Percentiles rank a stretch among this genome's conserved stretches.
Evolutionary conservation across 225 moss, liverwort and hornwort species (phyloP).

Genomic region (Marchantia polymorpha): DNA sequence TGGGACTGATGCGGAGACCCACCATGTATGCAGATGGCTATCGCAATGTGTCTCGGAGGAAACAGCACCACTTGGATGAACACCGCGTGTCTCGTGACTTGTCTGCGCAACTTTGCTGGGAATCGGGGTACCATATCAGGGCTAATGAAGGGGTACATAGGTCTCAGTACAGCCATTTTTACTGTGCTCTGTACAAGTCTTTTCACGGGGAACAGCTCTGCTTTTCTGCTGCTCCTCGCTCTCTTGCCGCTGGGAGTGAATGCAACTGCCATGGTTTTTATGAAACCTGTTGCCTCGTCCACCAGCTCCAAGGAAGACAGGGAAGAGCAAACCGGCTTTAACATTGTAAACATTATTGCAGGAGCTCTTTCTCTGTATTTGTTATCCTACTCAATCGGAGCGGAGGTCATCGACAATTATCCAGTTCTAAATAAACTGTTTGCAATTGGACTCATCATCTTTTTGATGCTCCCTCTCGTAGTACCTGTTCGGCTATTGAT

Average conservation of each 20-base stretch:
- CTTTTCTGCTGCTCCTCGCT: slow-evolving; percentile 45
- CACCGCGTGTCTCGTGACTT: slow-evolving; percentile 77
- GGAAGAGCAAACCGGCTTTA: slow-evolving; percentile 36
- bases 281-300: slow-evolving; percentile 25
- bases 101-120: slow-evolving; percentile 66
- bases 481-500: slow-evolving; percentile 34
- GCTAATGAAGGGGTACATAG: slow-evolving; percentile 79
- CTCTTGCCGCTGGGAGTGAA: slow-evolving; percentile 35
- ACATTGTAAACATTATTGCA: slow-evolving; percentile 39
- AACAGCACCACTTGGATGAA: slow-evolving; percentile 97
- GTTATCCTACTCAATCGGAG: slow-evolving; percentile 37
- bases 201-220: slow-evolving; percentile 40
- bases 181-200: slow-evolving; percentile 49
- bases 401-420: not conserved
- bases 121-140: slow-evolving; percentile 60
- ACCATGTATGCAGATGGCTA: slow-evolving; percentile 60
- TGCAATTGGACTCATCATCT: slow-evolving; percentile 31
- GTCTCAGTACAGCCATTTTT: slow-evolving; percentile 81
- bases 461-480: slow-evolving; percentile 34
- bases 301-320: slow-evolving; percentile 14
- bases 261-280: slow-evolving; percentile 35
- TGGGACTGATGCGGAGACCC: not conserved
- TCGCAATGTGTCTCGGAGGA: slow-evolving; percentile 73
- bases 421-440: slow-evolving; percentile 25
- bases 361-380: slow-evolving; percentile 36